Percentiles rank a stretch among this genome's conserved stretches.
Conservation (phyloP, 176 grass and related monocot genomes). For the Cenchrus fungigraminus region DNA sequence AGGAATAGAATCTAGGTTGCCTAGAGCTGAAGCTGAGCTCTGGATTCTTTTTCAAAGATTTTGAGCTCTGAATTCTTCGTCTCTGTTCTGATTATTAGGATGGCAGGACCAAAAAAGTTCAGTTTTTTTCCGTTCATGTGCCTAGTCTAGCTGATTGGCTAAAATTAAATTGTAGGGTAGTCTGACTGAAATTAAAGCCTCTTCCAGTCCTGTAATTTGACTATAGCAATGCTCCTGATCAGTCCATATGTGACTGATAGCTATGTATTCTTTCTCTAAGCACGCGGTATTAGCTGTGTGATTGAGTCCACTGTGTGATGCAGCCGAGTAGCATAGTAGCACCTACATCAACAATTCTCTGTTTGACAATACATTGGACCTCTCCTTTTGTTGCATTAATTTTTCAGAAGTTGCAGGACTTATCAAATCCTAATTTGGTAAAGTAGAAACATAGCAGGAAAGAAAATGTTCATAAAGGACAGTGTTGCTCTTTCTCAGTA, state of each 20-base stretch:
- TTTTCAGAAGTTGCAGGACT: constrained; percentile 2
- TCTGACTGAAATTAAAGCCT: background rate
- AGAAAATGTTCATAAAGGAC: background rate
- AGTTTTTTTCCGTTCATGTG: background rate
- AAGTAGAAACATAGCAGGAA: background rate
- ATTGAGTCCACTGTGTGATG: constrained; percentile 6
- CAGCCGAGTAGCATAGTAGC: background rate
- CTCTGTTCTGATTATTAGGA: background rate
- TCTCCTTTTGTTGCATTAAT: background rate
- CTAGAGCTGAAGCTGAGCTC: background rate
- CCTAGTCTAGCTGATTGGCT: background rate
- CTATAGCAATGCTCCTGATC: constrained; percentile 6
- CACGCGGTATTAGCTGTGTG: background rate
- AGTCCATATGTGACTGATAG: background rate
- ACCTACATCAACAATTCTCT: background rate
- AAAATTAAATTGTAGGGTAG: background rate
- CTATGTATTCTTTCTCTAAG: background rate
- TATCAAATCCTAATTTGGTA: background rate
- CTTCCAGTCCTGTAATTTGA: background rate
- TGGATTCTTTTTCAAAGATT: background rate
- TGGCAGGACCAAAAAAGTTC: background rate
- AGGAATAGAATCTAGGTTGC: background rate
- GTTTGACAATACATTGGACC: background rate
- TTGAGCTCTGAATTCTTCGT: background rate
- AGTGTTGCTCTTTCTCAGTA: background rate